Conservation (phyloP, 345 rosid genomes). For the Rubroshorea leprosula region DNA sequence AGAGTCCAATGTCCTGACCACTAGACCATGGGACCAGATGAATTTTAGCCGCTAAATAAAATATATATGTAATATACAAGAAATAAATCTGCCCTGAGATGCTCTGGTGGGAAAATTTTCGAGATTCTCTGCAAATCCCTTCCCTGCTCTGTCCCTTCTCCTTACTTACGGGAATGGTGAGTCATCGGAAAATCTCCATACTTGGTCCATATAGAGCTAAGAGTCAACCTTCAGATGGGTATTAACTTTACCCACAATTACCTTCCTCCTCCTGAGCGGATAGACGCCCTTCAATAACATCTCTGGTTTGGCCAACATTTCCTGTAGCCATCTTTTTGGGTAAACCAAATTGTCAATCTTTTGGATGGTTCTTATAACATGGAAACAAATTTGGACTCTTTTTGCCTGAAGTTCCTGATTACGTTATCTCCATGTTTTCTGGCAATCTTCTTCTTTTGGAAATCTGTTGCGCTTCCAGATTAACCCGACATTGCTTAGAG, state of each 20-base stretch:
- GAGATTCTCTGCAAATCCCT: constrained; percentile 19
- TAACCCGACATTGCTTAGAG: constrained; percentile 46
- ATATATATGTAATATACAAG: background rate
- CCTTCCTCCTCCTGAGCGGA: constrained; percentile 82
- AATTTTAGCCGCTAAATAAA: too few relatives aligned
- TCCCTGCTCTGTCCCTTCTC: constrained; percentile 16
- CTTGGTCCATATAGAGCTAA: constrained; percentile 12
- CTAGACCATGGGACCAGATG: constrained; percentile 90
- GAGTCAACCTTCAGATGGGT: constrained; percentile 30
- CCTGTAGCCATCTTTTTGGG: constrained; percentile 68
- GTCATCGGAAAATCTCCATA: constrained; percentile 15
- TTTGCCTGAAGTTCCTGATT: constrained; percentile 54
- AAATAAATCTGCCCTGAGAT: constrained; percentile 34
- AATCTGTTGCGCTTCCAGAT: constrained; percentile 40
- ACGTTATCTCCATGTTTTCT: constrained; percentile 66
- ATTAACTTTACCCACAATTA: constrained; percentile 30
- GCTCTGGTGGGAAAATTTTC: constrained; percentile 13
- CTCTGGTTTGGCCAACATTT: constrained; percentile 61
- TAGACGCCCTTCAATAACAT: constrained; percentile 71
- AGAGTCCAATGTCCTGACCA: constrained; percentile 90
- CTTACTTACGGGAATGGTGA: constrained; percentile 24
- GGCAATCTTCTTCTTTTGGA: constrained; percentile 46
- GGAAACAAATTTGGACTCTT: constrained; percentile 58
- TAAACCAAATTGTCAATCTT: constrained; percentile 48
- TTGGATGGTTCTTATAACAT: constrained; percentile 59